These are phyloP conservation scores for Volvariella surrecta DNA, from an alignment of 1,284 basidiomycete species.

Conservation along the genomic window DNA sequence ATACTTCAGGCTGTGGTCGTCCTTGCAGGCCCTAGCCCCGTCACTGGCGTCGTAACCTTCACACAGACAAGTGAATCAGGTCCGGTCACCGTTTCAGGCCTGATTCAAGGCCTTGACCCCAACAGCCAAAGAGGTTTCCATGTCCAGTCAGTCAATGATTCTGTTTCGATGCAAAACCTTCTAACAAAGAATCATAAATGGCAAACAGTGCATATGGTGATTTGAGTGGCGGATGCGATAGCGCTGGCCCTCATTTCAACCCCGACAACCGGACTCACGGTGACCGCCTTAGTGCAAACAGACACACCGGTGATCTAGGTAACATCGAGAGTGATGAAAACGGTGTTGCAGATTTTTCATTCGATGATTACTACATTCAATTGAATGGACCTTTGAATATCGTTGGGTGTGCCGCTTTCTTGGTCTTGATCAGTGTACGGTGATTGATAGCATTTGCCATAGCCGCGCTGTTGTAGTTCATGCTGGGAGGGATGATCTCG, in stretches of 20 bases:
- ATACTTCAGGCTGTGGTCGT: conserved; percentile 47
- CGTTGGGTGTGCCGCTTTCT: conserved; percentile 24
- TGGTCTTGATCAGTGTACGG: not conserved
- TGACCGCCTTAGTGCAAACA: conserved; percentile 41
- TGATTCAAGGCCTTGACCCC: conserved; percentile 52
- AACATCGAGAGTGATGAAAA: conserved; percentile 57
- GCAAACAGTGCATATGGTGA: conserved; percentile 56
- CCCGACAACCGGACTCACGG: conserved; percentile 62
- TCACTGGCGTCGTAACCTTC: conserved; percentile 60
- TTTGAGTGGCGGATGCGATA: conserved; percentile 57
- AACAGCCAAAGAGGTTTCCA: conserved; percentile 66
- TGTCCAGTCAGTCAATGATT: conserved; percentile 43
- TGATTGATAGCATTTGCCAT: not conserved
- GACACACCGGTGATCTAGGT: conserved; percentile 77
- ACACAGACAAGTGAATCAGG: conserved; percentile 42
- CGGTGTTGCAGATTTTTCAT: conserved; percentile 50
- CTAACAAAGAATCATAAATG: not conserved
- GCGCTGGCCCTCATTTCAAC: conserved; percentile 74
- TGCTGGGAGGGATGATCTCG: conserved; percentile 60
- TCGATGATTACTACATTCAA: conserved; percentile 55
- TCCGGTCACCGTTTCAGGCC: conserved; percentile 55
- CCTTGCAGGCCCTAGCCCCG: conserved; percentile 52
- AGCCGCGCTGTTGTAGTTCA: conserved; percentile 22
- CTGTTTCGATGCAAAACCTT: not conserved
- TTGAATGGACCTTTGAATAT: conserved; percentile 67